phyloP scores from a whole-genome alignment of 768 basidiomycete genomes.

The Serpula lacrymans region DNA sequence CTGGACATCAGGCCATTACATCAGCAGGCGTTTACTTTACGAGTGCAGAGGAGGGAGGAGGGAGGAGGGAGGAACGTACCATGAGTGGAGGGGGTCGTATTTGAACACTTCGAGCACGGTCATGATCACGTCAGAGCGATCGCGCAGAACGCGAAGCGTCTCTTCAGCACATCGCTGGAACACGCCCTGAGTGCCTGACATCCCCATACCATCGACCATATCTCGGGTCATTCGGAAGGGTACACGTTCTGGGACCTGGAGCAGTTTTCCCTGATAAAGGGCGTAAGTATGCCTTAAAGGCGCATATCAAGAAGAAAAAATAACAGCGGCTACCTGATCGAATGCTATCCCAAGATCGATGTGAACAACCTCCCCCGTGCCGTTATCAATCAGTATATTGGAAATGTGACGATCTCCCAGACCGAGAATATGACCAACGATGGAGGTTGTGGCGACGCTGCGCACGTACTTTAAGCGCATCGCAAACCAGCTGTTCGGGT shows the following conservation, averaged over 20 bases:
- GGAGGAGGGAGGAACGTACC: conserved; percentile 44
- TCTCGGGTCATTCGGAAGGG: conserved; percentile 95
- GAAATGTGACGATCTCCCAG: conserved; percentile 90
- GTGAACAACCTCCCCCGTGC: conserved; percentile 85
- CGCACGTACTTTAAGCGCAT: conserved; percentile 88
- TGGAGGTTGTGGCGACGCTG: conserved; percentile 90
- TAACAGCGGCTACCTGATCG: conserved; percentile 63
- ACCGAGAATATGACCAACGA: conserved; percentile 90
- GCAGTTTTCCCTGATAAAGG: conserved; percentile 62
- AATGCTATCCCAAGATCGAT: conserved; percentile 98
- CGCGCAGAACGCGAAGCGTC: conserved; percentile 85
- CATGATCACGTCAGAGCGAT: conserved; percentile 82
- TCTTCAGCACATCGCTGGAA: conserved; percentile 96
- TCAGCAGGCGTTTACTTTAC: background rate
- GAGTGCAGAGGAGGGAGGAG: background rate
- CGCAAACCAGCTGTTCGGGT: conserved; percentile 87
- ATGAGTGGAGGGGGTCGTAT: conserved; percentile 91
- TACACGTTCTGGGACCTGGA: conserved; percentile 80
- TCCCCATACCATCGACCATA: conserved; percentile 92
- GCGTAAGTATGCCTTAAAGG: conserved; percentile 2
- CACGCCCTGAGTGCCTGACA: conserved; percentile 86
- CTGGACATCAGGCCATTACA: conserved; percentile 35
- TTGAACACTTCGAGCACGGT: conserved; percentile 97
- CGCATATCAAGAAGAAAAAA: background rate
- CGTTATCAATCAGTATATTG: conserved; percentile 87